These are phyloP conservation scores for Xerocomellus amylosporus DNA, from an alignment of 768 basidiomycete species.

Conservation along the genomic window DNA sequence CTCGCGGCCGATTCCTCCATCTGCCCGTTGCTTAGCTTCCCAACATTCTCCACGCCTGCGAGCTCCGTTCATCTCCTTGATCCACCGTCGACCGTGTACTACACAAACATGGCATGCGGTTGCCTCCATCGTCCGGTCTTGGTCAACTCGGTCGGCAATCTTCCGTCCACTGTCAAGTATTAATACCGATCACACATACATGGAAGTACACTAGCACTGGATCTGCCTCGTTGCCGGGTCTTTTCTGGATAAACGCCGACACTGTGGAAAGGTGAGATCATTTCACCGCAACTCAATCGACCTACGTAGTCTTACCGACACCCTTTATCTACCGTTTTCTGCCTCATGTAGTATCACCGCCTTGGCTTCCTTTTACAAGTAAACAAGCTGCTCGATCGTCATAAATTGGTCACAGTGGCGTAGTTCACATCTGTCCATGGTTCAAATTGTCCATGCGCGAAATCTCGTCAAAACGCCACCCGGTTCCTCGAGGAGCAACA, in stretches of 20 bases:
- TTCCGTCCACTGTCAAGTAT: background rate
- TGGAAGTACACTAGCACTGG: background rate
- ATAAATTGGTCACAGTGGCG: slow-evolving; percentile 17
- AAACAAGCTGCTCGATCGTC: background rate
- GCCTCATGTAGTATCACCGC: slow-evolving; percentile 4
- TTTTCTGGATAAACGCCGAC: slow-evolving; percentile 1
- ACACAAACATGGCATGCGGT: slow-evolving; percentile 8
- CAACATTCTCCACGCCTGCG: background rate
- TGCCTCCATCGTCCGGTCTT: background rate
- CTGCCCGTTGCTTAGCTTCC: background rate
- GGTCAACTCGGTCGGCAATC: background rate
- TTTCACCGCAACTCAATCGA: slow-evolving; percentile 10
- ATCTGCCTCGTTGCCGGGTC: slow-evolving; percentile 4
- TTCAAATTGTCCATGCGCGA: background rate
- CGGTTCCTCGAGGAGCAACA: background rate
- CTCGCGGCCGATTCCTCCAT: slow-evolving; percentile 3
- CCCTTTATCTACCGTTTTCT: background rate
- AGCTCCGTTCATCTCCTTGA: slow-evolving; percentile 1
- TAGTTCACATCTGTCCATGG: slow-evolving; percentile 5
- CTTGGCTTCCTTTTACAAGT: slow-evolving; percentile 7
- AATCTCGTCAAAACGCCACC: slow-evolving; percentile 20
- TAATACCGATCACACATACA: slow-evolving; percentile 1
- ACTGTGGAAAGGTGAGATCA: slow-evolving; percentile 8
- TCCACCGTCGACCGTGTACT: background rate
- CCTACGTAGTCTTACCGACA: background rate